These are phyloP conservation scores for Apiospora kogelbergensis DNA, from an alignment of 2,329 filamentous ascomycete species.

Conservation along the genomic window DNA sequence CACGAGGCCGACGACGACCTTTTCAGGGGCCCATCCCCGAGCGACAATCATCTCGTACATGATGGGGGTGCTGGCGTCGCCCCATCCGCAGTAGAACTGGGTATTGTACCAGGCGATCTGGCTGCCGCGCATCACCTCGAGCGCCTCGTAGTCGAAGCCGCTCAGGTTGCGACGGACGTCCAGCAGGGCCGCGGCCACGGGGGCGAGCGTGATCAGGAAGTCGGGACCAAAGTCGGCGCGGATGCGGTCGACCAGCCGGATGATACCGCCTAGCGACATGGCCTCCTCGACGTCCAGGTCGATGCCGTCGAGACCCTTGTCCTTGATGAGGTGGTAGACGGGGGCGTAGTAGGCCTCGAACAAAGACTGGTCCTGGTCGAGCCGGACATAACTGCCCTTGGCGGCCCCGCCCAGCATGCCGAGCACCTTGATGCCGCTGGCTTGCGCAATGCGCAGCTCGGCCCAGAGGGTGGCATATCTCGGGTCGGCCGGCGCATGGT, in stretches of 20 bases:
- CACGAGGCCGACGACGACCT: conserved; percentile 72
- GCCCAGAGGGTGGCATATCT: conserved; percentile 68
- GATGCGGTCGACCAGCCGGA: conserved; percentile 63
- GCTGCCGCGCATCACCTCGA: conserved; percentile 63
- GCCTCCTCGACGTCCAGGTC: conserved; percentile 76
- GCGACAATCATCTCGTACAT: conserved; percentile 47
- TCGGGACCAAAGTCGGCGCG: conserved; percentile 62
- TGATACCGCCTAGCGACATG: conserved; percentile 63
- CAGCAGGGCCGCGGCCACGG: conserved; percentile 72
- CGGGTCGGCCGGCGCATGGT: conserved; percentile 63
- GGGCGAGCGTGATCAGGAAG: conserved; percentile 77
- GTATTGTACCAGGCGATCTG: conserved; percentile 79
- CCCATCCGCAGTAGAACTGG: conserved; percentile 86
- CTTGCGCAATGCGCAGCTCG: conserved; percentile 69
- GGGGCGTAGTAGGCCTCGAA: conserved; percentile 73
- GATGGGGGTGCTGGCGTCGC: conserved; percentile 54
- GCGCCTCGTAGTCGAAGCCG: conserved; percentile 71
- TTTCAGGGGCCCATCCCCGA: conserved; percentile 65
- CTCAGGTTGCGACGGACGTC: conserved; percentile 63
- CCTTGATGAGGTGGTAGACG: conserved; percentile 59
- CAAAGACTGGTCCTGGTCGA: conserved; percentile 45
- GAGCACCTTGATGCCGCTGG: conserved; percentile 69
- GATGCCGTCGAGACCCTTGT: conserved; percentile 60
- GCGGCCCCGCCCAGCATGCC: conserved; percentile 82
- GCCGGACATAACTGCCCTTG: conserved; percentile 63